phyloP scores from a whole-genome alignment of 495 filamentous ascomycete species.

The Bacidia gigantensis region DNA sequence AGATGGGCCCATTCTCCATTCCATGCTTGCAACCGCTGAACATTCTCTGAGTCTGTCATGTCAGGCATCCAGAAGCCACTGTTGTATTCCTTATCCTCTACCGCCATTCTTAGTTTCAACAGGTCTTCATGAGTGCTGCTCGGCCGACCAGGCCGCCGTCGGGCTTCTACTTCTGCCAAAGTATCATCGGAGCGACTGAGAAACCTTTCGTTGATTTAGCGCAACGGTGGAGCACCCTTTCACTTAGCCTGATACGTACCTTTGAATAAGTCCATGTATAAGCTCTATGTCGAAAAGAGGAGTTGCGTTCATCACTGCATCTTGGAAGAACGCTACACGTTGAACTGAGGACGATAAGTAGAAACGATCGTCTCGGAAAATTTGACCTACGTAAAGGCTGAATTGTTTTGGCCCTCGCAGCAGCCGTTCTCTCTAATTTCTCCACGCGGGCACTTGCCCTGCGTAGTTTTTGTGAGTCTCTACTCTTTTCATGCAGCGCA shows the following conservation, averaged over 20 bases:
- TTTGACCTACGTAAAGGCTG: constrained; percentile 38
- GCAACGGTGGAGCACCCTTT: not conserved
- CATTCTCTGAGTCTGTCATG: constrained; percentile 37
- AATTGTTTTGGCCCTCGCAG: constrained; percentile 49
- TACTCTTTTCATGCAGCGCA: constrained; percentile 68
- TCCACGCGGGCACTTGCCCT: constrained; percentile 62
- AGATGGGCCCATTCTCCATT: constrained; percentile 48
- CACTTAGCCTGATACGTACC: constrained; percentile 27
- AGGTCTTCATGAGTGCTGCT: constrained; percentile 63
- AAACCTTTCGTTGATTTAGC: constrained; percentile 34
- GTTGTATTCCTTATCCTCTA: constrained; percentile 66
- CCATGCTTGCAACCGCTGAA: constrained; percentile 43
- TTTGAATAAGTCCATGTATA: constrained; percentile 47
- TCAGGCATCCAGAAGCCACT: constrained; percentile 72
- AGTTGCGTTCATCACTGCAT: constrained; percentile 39
- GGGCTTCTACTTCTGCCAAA: constrained; percentile 53
- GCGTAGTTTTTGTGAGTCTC: constrained; percentile 63
- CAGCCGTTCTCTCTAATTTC: constrained; percentile 51
- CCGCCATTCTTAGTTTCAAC: constrained; percentile 52
- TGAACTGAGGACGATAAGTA: constrained; percentile 37
- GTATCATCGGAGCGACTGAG: constrained; percentile 70
- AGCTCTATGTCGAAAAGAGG: constrained; percentile 42
- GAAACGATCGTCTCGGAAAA: not conserved
- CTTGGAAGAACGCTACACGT: constrained; percentile 57
- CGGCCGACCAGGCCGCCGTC: constrained; percentile 70